phyloP scores from a whole-genome alignment of 2,329 filamentous ascomycete genomes.

The Monosporascus sp. region DNA sequence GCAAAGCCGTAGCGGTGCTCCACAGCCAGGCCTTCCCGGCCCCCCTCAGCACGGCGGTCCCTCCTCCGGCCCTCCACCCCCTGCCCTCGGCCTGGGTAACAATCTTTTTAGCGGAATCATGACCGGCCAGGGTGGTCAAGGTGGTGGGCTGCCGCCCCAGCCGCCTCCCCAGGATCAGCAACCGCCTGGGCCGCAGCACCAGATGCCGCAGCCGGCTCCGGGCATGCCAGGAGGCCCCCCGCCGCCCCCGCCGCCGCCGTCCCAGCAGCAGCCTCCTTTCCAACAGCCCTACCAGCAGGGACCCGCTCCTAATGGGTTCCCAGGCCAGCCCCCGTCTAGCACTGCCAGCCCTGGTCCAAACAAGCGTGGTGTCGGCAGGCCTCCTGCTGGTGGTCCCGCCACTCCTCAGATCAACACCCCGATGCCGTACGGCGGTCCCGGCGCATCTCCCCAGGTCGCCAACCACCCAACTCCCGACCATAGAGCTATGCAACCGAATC shows the following conservation, averaged over 20 bases:
- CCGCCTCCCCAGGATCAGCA: constrained; percentile 58
- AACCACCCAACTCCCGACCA: constrained; percentile 76
- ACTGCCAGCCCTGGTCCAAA: constrained; percentile 83
- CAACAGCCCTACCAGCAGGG: constrained; percentile 62
- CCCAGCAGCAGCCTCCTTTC: constrained; percentile 64
- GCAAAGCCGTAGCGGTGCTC: constrained; percentile 60
- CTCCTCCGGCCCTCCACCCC: constrained; percentile 65
- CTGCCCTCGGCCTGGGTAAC: constrained; percentile 84
- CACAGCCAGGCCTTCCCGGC: constrained; percentile 56
- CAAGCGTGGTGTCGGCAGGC: constrained; percentile 61
- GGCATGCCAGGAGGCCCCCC: constrained; percentile 47
- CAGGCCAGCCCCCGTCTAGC: constrained; percentile 73
- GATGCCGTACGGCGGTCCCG: constrained; percentile 76
- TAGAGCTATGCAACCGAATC: constrained; percentile 47
- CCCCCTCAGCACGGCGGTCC: constrained; percentile 72
- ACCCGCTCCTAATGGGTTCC: constrained; percentile 64
- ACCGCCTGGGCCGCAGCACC: constrained; percentile 44
- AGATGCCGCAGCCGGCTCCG: constrained; percentile 72
- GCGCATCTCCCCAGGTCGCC: constrained; percentile 74
- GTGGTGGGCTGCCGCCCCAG: constrained; percentile 75
- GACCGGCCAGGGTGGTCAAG: constrained; percentile 78
- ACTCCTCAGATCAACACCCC: constrained; percentile 90
- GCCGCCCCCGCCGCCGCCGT: constrained; percentile 52
- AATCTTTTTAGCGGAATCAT: constrained; percentile 96
- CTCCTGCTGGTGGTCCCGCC: constrained; percentile 63